Conservation (phyloP, 2,329 filamentous ascomycete species). For the Helotiales sp. region DNA sequence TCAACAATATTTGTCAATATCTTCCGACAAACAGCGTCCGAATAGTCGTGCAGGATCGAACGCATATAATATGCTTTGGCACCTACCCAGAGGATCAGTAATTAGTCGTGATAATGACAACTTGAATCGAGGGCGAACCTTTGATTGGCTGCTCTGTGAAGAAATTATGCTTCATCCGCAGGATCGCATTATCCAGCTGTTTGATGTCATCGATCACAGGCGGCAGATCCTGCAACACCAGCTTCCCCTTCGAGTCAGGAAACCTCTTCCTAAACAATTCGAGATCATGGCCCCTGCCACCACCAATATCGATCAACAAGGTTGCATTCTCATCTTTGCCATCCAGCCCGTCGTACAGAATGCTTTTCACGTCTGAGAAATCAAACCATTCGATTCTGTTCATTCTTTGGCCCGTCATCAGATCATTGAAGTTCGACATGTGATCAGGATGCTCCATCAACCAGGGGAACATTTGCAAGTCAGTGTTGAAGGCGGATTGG, state of each 20-base stretch:
- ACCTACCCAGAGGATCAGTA: slow-evolving; percentile 21
- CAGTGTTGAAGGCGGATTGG: slow-evolving; percentile 12
- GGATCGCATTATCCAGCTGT: slow-evolving; percentile 20
- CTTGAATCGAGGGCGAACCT: slow-evolving; percentile 14
- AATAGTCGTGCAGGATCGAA: slow-evolving; percentile 38
- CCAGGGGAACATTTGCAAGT: slow-evolving; percentile 16
- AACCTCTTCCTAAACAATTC: slow-evolving; percentile 11
- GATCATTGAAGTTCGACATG: slow-evolving; percentile 17
- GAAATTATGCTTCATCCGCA: slow-evolving; percentile 31
- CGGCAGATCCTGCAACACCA: slow-evolving; percentile 27
- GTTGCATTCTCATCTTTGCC: not conserved
- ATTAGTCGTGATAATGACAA: too few species aligned
- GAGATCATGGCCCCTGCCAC: slow-evolving; percentile 9
- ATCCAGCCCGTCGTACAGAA: slow-evolving; percentile 1
- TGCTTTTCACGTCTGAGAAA: slow-evolving; percentile 7
- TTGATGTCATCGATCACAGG: slow-evolving; percentile 16
- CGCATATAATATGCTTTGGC: slow-evolving; percentile 32
- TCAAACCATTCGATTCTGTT: slow-evolving; percentile 11
- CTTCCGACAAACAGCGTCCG: slow-evolving; percentile 29
- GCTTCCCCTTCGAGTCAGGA: slow-evolving; percentile 7
- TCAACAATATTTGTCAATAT: slow-evolving; percentile 33
- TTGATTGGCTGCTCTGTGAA: slow-evolving; percentile 33
- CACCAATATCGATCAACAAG: slow-evolving; percentile 17
- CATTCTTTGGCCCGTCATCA: slow-evolving; percentile 17
- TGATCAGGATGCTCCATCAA: slow-evolving; percentile 12